Evolutionary conservation across 306 rosid genomes (phyloP), one percentile per base, ranked within the genome.

Genomic region (Fragaria nilgerrensis): DNA sequence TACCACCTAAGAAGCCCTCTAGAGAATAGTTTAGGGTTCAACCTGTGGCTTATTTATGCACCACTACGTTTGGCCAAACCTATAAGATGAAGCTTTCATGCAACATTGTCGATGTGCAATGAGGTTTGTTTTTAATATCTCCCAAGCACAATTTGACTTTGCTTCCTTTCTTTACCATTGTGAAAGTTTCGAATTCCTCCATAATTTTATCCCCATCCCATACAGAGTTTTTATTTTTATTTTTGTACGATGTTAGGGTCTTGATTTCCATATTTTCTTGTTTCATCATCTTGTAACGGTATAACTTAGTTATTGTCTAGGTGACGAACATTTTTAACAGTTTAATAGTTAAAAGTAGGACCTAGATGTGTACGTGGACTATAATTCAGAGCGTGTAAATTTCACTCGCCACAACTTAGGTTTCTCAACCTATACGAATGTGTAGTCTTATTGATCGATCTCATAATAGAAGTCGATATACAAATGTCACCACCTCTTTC

Each of bases 71-170:
- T 84, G 69, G 84, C 78, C 79, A 47, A 66, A 70, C 87, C 91
- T 78, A 78, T 87, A 81, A 81, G 78, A 80, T 88, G 84, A 82
- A 90, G 74, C 75, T 65, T 81, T 83, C 86, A 83, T 89, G 83
- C 88, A 49, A 7, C 47, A 52, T 36, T 67, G 41, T 64, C 3
- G 5, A 55, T 63, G 29, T n/a, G 48, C 11, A n/a, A 49, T 41
- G 25, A 27, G 32, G 25, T 20, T 15, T 80, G 27, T 14, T 49
- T 47, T 29, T 15, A 25, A 47, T 34, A 45, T 55, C 48, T 64
- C 41, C 44, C 50, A 2, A 22, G 37, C 63, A 80, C 29, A 27
- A 17, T 52, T 72, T 73, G 56, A 47, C 29, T 68, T 75, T 61
- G 32, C 36, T 78, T 72, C 29, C 32, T 14, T 23, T 7, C 17